Percentiles rank a stretch among this genome's conserved stretches.
These are phyloP conservation scores for Metschnikowia gelsemii DNA, from an alignment of 805 yeast genomes.

Conservation along the genomic window DNA sequence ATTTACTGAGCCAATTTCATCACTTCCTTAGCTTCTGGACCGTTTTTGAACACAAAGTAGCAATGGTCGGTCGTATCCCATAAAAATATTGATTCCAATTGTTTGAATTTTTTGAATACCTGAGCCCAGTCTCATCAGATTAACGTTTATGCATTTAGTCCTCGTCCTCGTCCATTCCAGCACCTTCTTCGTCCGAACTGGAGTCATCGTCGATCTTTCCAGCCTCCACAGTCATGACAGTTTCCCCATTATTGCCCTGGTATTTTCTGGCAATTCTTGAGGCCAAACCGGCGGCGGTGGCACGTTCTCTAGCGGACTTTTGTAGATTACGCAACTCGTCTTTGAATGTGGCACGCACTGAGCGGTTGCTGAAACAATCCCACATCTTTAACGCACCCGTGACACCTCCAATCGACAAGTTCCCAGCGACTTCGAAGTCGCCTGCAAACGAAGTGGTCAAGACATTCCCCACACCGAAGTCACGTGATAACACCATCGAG, in stretches of 20 bases:
- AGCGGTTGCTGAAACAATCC: slow-evolving; percentile 82
- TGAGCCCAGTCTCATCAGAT: not conserved
- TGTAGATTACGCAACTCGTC: slow-evolving; percentile 57
- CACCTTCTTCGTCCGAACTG: slow-evolving; percentile 55
- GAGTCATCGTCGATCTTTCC: slow-evolving; percentile 55
- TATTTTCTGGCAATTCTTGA: slow-evolving; percentile 79
- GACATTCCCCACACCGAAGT: slow-evolving; percentile 92
- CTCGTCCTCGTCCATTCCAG: slow-evolving; percentile 15
- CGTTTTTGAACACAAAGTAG: no score
- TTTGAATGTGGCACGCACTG: slow-evolving; percentile 70
- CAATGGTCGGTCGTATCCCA: no score
- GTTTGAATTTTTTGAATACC: not conserved
- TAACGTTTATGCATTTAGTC: not conserved
- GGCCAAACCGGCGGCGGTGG: slow-evolving; percentile 53
- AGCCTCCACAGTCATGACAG: slow-evolving; percentile 61
- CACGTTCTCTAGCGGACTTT: slow-evolving; percentile 55
- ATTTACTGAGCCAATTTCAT: not conserved
- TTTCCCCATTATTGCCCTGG: slow-evolving; percentile 48
- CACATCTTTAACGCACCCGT: slow-evolving; percentile 82
- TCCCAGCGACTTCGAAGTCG: slow-evolving; percentile 83
- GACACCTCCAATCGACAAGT: slow-evolving; percentile 84
- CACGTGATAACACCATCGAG: slow-evolving; percentile 85
- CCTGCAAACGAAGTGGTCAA: slow-evolving; percentile 80
- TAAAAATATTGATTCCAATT: no score
- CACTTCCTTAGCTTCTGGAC: no score